Evolutionary conservation across 2,329 filamentous ascomycete genomes (phyloP).

Genomic region (Amauroascus verrucosus): DNA sequence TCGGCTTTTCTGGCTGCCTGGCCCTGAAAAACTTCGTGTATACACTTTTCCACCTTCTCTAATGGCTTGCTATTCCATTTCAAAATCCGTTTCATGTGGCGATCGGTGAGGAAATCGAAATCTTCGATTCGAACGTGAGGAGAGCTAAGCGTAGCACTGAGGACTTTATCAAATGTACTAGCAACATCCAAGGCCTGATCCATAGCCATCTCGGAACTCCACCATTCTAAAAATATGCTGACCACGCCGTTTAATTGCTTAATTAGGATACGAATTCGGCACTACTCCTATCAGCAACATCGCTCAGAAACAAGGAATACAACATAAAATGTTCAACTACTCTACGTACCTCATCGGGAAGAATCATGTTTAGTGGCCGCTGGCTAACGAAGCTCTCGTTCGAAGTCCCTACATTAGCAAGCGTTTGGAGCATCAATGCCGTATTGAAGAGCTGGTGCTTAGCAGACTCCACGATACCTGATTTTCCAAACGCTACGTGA

Average conservation of each 20-base stretch:
- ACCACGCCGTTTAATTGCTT: slow-evolving; percentile 28
- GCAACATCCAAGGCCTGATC: slow-evolving; percentile 39
- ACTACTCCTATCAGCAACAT: slow-evolving; percentile 20
- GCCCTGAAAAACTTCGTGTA: slow-evolving; percentile 31
- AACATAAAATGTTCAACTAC: background rate
- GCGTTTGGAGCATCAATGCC: slow-evolving; percentile 28
- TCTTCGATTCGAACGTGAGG: slow-evolving; percentile 37
- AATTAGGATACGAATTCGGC: slow-evolving; percentile 28
- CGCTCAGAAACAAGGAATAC: background rate
- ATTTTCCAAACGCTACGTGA: slow-evolving; percentile 12
- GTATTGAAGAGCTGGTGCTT: slow-evolving; percentile 29
- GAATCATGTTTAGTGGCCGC: slow-evolving; percentile 22
- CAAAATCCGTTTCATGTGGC: slow-evolving; percentile 46
- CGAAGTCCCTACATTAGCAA: slow-evolving; percentile 18
- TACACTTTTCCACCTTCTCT: slow-evolving; percentile 31
- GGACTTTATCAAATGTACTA: slow-evolving; percentile 45
- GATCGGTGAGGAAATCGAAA: slow-evolving; percentile 46
- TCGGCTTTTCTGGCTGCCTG: slow-evolving; percentile 26
- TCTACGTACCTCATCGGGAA: slow-evolving; percentile 28
- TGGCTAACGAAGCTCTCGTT: slow-evolving; percentile 14
- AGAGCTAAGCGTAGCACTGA: slow-evolving; percentile 39
- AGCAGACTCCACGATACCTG: slow-evolving; percentile 10
- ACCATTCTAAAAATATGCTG: slow-evolving; percentile 32
- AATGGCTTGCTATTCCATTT: slow-evolving; percentile 43
- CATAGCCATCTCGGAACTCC: slow-evolving; percentile 29